phyloP scores from a whole-genome alignment of 192 early-diverging fungal species.

The Coemansia sp. region DNA sequence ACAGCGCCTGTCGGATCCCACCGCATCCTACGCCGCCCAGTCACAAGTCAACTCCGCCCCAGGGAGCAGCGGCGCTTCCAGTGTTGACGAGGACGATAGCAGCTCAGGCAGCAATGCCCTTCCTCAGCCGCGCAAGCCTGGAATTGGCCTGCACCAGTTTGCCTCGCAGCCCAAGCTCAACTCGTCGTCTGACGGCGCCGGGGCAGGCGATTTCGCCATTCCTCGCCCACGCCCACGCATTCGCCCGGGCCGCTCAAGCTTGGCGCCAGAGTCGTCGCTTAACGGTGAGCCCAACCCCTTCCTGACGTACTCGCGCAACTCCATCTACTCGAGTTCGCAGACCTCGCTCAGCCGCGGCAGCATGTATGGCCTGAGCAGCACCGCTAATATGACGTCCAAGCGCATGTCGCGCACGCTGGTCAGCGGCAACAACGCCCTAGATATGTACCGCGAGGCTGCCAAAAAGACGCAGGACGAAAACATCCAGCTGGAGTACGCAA shows the following conservation, averaged over 20 bases:
- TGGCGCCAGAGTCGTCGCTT: slow-evolving; percentile 10
- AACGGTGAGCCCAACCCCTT: slow-evolving; percentile 45
- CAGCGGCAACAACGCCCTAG: slow-evolving; percentile 56
- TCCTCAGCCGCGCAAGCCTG: slow-evolving; percentile 18
- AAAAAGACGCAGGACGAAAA: slow-evolving; percentile 75
- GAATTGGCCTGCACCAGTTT: slow-evolving; percentile 37
- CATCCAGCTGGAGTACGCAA: slow-evolving; percentile 76
- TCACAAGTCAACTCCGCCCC: slow-evolving; percentile 11
- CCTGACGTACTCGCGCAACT: slow-evolving; percentile 57
- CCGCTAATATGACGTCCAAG: slow-evolving; percentile 23
- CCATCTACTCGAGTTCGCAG: slow-evolving; percentile 56
- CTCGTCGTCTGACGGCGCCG: slow-evolving; percentile 8
- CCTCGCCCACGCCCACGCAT: slow-evolving; percentile 34
- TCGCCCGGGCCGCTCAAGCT: slow-evolving; percentile 41
- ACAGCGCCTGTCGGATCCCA: slow-evolving; percentile 16
- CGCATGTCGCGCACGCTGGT: slow-evolving; percentile 57
- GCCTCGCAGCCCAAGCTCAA: slow-evolving; percentile 43
- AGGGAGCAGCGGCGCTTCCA: slow-evolving; percentile 36
- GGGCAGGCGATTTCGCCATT: slow-evolving; percentile 27
- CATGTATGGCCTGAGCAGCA: slow-evolving; percentile 39
- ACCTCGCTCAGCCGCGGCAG: slow-evolving; percentile 52
- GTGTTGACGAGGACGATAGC: slow-evolving; percentile 19
- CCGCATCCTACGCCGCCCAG: slow-evolving; percentile 6
- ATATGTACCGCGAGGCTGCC: slow-evolving; percentile 77
- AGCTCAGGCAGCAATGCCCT: slow-evolving; percentile 31